Percentiles rank a stretch among this genome's conserved stretches.
These are phyloP conservation scores for Candolleomyces aberdarensis DNA, from an alignment of 768 basidiomycete species.

Conservation along the genomic window DNA sequence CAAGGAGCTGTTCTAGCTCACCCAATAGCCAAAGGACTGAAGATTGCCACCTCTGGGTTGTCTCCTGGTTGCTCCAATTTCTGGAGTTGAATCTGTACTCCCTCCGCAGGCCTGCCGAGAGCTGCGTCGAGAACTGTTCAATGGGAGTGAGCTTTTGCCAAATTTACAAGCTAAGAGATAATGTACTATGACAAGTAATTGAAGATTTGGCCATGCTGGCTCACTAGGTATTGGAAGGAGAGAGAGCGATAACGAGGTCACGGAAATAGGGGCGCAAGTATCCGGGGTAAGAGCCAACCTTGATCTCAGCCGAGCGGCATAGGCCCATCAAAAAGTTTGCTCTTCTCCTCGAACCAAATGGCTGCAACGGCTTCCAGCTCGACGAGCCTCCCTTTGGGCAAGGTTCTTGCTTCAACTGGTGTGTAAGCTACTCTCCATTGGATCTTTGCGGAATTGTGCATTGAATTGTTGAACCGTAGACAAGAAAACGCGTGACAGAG, in stretches of 20 bases:
- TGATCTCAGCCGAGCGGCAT: background rate
- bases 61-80: constrained; percentile 34
- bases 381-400: constrained; percentile 65
- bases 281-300: background rate
- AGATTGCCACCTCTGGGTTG: constrained; percentile 38
- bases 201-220: constrained; percentile 59
- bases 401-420: constrained; percentile 93
- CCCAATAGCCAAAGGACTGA: constrained; percentile 60
- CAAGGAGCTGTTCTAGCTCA: constrained; percentile 23
- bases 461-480: constrained; percentile 37
- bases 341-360: constrained; percentile 7
- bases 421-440: constrained; percentile 19
- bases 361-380: background rate
- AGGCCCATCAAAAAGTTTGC: constrained; percentile 3
- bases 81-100: constrained; percentile 64
- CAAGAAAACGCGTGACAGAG: constrained; percentile 90
- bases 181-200: constrained; percentile 86
- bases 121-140: constrained; percentile 80
- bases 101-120: constrained; percentile 74
- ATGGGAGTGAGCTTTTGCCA: background rate
- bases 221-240: background rate
- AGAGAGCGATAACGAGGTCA: background rate
- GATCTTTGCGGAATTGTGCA: no score
- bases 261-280: background rate
- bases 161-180: background rate